Conservation (phyloP, 1,284 basidiomycete species). For the Crucibulum parvulum region DNA sequence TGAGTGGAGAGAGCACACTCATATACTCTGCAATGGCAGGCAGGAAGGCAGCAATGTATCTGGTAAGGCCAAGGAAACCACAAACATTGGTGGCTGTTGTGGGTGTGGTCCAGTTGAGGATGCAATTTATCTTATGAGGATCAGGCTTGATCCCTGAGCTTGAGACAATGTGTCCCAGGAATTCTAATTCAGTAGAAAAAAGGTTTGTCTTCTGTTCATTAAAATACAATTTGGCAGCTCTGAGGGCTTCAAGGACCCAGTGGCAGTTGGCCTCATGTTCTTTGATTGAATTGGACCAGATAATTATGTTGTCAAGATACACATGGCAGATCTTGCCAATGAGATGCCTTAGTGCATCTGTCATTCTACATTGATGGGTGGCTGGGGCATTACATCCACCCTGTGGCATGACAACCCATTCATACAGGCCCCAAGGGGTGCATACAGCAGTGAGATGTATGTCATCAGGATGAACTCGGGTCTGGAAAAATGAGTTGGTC, state of each 20-base stretch:
- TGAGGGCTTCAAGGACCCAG: constrained; percentile 25
- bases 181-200: constrained; percentile 28
- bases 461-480: constrained; percentile 36
- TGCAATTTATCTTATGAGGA: constrained; percentile 31
- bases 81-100: constrained; percentile 29
- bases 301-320: constrained; percentile 51
- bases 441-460: constrained; percentile 38
- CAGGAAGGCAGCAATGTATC: constrained; percentile 42
- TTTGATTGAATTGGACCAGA: constrained; percentile 41
- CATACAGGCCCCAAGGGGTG: constrained; percentile 43
- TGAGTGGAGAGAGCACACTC: constrained; percentile 34
- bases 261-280: constrained; percentile 38
- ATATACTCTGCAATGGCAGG: constrained; percentile 39
- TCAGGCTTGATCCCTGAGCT: constrained; percentile 37
- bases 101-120: constrained; percentile 41
- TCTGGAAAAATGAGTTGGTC: constrained; percentile 48
- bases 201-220: constrained; percentile 35
- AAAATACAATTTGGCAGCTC: constrained; percentile 1
- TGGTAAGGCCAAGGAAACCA: constrained; percentile 42
- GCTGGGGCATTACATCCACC: constrained; percentile 42
- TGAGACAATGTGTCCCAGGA: constrained; percentile 45
- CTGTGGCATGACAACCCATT: constrained; percentile 50
- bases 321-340: constrained; percentile 45
- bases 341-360: constrained; percentile 26
- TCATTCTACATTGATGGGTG: constrained; percentile 41